Base-by-base conservation (phyloP, 768 basidiomycete species). In the Leucocoprinus leucothites region DNA sequence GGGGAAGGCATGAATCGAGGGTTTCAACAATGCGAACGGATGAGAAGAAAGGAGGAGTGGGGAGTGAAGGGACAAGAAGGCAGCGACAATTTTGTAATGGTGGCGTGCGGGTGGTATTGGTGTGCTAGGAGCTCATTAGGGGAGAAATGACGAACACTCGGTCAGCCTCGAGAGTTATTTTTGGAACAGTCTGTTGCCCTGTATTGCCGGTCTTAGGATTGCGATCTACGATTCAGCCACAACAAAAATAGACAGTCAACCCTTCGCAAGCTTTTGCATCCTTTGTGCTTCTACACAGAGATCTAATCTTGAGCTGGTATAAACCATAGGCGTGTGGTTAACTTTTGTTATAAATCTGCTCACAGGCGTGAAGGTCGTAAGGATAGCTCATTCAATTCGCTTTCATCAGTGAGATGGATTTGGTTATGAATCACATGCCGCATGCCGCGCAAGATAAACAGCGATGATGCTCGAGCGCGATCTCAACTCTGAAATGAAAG, bases 101-200 rank as follows among this genome's bases (percentile, higher is more conserved):
- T 26, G 52, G 52, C 22, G 52, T 44, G 44, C 44, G 26, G 48
- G 14, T 56, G 47, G 54, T 28, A 45, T 13, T 31, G 14, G 47
- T 56, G 48, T 48, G 46, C 40, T 19, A 44, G 42, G 34, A 28
- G 24, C 28, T 48, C 19, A n/a, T 52, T 52, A 52, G 51, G 53
- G 24, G 53, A 31, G 53, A 55, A 48, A 55, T 48, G 38, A 55
- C 36, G 36, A 56, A 13, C 14, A 11, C 21, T 55, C 46, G 26
- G 48, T 45, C 45, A 40, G 53, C 36, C 47, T 19, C 9, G 38
- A 7, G 16, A 18, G 38, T 14, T 35, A 48, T 34, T 48, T 44
- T 55, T 35, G 14, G 31, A 43, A 21, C 31, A 42, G 9, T 22
- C 35, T 31, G 24, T 19, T 25, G 36, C 45, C 22, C 22, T 25